Evolutionary conservation across 345 rosid species (phyloP).

Genomic region (Rhodamnia rubescens): DNA sequence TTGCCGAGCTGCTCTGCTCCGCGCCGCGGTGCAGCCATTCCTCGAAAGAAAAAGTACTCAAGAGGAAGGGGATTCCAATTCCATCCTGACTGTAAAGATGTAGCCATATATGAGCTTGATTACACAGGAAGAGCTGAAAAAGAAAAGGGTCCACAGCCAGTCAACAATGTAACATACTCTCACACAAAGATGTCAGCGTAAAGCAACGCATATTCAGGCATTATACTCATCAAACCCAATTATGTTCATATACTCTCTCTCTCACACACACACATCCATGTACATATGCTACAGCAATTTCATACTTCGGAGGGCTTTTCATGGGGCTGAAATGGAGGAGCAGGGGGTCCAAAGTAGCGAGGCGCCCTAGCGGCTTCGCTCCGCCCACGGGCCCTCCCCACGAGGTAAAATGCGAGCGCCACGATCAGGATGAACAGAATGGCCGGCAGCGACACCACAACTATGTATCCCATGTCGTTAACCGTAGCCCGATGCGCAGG

Average conservation of each 20-base stretch:
- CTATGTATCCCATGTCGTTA: slow-evolving; percentile 9
- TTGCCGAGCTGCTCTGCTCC: too few species aligned
- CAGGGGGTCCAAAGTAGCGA: neutral
- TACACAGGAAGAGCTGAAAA: neutral
- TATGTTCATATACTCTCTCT: neutral
- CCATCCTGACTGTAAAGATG: neutral
- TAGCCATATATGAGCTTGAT: neutral
- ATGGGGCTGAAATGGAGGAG: neutral
- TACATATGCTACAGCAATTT: neutral
- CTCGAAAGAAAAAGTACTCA: too few species aligned
- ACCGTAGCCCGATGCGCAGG: neutral
- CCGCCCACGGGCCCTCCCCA: slow-evolving; percentile 15
- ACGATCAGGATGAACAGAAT: slow-evolving; percentile 18
- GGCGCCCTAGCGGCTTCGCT: neutral
- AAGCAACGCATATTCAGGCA: neutral
- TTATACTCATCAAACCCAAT: neutral
- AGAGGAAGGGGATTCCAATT: neutral
- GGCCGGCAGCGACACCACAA: slow-evolving; percentile 11
- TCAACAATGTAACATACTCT: too few species aligned
- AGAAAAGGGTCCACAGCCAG: neutral
- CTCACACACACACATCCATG: neutral
- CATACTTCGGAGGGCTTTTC: neutral
- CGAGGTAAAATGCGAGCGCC: slow-evolving; percentile 21
- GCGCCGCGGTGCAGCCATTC: too few species aligned
- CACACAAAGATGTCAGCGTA: neutral